Evolutionary conservation across 352 stramenopile species (phyloP).

Genomic region (Phytophthora ramorum): DNA sequence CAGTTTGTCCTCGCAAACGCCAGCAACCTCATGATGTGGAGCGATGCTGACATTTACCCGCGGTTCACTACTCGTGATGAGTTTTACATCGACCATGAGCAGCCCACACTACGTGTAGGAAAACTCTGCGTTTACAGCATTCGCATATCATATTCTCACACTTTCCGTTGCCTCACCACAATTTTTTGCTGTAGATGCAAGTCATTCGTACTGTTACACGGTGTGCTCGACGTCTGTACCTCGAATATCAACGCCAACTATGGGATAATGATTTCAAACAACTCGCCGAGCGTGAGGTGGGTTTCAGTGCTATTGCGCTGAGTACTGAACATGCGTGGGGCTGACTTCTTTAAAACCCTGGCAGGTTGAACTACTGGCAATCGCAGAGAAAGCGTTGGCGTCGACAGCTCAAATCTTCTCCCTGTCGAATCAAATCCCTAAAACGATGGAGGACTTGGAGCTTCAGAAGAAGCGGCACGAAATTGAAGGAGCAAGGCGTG

Average conservation of each 20-base stretch:
- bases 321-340: background rate
- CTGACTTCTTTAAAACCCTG: background rate
- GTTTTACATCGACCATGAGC: slow-evolving; percentile 67
- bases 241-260: slow-evolving; percentile 82
- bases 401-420: slow-evolving; percentile 57
- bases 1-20: slow-evolving; percentile 65
- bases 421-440: slow-evolving; percentile 48
- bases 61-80: slow-evolving; percentile 57
- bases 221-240: slow-evolving; percentile 65
- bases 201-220: slow-evolving; percentile 70
- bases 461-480: slow-evolving; percentile 72
- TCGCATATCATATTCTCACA: background rate
- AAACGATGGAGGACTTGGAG: slow-evolving; percentile 47
- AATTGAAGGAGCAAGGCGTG: slow-evolving; percentile 63
- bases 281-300: slow-evolving; percentile 43
- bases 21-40: slow-evolving; percentile 88
- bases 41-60: slow-evolving; percentile 76
- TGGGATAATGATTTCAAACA: slow-evolving; percentile 77
- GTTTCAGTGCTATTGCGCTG: background rate
- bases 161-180: background rate
- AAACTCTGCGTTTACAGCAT: background rate
- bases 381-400: slow-evolving; percentile 60
- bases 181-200: slow-evolving; percentile 61
- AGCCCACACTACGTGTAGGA: slow-evolving; percentile 60
- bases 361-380: slow-evolving; percentile 33